Conservation (phyloP, 1,284 basidiomycete genomes). For the Rhodotorula sp. region DNA sequence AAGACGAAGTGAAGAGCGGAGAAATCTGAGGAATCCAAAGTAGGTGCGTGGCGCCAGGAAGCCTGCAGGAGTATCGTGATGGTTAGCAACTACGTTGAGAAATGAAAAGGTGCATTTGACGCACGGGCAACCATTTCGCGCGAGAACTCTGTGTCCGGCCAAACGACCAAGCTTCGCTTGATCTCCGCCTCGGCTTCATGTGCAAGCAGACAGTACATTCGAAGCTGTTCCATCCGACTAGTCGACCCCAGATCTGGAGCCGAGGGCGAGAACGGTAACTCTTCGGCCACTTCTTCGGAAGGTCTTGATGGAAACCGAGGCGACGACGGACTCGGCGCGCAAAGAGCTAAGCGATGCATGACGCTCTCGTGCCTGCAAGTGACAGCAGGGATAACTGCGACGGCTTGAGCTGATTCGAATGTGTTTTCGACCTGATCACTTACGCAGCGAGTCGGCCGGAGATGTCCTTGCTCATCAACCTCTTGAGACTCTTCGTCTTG, state of each 20-base stretch:
- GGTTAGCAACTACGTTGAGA: neutral
- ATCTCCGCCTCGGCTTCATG: conserved; percentile 33
- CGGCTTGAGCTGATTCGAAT: too few species aligned
- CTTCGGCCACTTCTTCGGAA: neutral
- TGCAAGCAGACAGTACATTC: neutral
- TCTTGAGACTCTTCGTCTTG: neutral
- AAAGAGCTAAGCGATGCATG: conserved; percentile 11
- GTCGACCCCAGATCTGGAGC: conserved; percentile 10
- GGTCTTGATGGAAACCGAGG: conserved; percentile 2
- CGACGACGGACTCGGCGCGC: conserved; percentile 11
- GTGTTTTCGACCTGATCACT: too few species aligned
- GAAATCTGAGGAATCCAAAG: conserved; percentile 27
- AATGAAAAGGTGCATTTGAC: neutral
- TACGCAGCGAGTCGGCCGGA: too few species aligned
- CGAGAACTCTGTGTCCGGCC: conserved; percentile 36
- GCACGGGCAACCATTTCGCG: conserved; percentile 25
- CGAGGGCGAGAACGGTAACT: conserved; percentile 10
- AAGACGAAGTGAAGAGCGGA: conserved; percentile 29
- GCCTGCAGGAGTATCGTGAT: neutral
- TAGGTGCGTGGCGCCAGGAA: conserved; percentile 25
- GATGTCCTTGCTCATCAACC: too few species aligned
- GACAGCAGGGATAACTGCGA: too few species aligned
- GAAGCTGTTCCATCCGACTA: neutral
- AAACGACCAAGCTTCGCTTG: conserved; percentile 7
- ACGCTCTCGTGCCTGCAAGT: too few species aligned